Evolutionary conservation across 768 basidiomycete genomes (phyloP).

Genomic region (Mycena rebaudengoi): DNA sequence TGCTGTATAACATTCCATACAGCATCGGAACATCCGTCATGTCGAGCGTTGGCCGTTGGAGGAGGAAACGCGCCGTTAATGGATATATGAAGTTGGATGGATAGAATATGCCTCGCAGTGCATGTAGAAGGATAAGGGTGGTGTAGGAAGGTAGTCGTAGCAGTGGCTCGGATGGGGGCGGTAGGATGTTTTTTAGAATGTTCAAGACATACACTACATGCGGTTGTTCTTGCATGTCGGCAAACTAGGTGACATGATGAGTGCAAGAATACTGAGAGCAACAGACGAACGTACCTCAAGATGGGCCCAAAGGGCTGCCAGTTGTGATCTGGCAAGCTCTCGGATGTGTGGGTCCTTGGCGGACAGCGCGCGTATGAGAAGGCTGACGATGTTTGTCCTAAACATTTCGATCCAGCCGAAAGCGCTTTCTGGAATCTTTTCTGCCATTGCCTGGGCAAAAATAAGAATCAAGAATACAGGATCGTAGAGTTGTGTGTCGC

Average conservation of each 20-base stretch:
- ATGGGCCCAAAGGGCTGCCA: constrained; percentile 66
- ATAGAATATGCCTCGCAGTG: constrained; percentile 83
- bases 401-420: constrained; percentile 89
- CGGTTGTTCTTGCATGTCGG: constrained; percentile 80
- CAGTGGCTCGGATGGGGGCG: constrained; percentile 50
- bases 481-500: constrained; percentile 70
- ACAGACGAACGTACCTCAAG: constrained; percentile 62
- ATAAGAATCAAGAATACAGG: constrained; percentile 78
- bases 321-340: constrained; percentile 64
- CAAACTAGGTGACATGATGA: constrained; percentile 45
- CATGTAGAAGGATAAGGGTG: constrained; percentile 84
- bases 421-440: constrained; percentile 63
- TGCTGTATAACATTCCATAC: constrained; percentile 87
- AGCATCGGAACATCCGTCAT: constrained; percentile 88
- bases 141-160: constrained; percentile 78
- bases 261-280: background rate
- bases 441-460: constrained; percentile 70
- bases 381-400: constrained; percentile 77
- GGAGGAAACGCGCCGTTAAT: constrained; percentile 83
- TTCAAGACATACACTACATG: constrained; percentile 78
- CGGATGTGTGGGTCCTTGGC: constrained; percentile 69
- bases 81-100: constrained; percentile 92
- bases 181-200: constrained; percentile 66
- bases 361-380: constrained; percentile 79
- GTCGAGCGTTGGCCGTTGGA: constrained; percentile 89